These are phyloP conservation scores for Diplodia sapinea DNA, from an alignment of 2,329 filamentous ascomycete species.

Conservation along the genomic window DNA sequence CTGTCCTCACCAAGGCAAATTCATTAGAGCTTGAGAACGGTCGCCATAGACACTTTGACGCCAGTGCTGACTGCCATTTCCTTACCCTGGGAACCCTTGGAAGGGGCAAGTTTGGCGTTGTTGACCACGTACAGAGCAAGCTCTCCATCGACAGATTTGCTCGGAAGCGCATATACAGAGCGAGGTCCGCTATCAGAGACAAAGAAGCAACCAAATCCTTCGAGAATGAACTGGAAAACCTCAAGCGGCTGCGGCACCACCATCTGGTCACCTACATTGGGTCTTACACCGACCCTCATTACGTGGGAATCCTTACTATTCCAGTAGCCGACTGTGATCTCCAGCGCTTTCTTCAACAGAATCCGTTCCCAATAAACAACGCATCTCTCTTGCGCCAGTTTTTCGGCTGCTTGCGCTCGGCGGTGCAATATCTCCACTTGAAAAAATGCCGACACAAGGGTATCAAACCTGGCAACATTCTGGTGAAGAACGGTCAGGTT, in stretches of 20 bases:
- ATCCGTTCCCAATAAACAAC: neutral
- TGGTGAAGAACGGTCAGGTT: conserved; percentile 36
- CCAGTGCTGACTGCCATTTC: too few relatives aligned
- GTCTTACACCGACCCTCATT: conserved; percentile 26
- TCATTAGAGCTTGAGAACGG: too few relatives aligned
- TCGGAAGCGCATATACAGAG: conserved; percentile 36
- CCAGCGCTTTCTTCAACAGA: neutral
- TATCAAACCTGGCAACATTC: conserved; percentile 43
- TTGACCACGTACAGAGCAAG: conserved; percentile 37
- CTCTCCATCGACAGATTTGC: conserved; percentile 37
- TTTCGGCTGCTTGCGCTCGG: conserved; percentile 40
- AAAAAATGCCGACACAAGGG: conserved; percentile 41
- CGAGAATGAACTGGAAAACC: conserved; percentile 33
- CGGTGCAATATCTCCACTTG: conserved; percentile 39
- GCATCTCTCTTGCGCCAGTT: conserved; percentile 34
- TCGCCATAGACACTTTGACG: too few relatives aligned
- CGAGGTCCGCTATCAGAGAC: conserved; percentile 31
- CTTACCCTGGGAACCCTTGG: too few relatives aligned
- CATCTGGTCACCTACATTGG: conserved; percentile 38
- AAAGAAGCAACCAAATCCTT: conserved; percentile 32
- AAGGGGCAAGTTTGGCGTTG: conserved; percentile 35
- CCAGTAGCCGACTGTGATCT: conserved; percentile 32
- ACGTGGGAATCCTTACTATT: conserved; percentile 21
- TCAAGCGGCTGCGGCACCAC: conserved; percentile 34
- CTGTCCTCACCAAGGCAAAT: too few relatives aligned